phyloP scores from a whole-genome alignment of 495 filamentous ascomycete genomes.

The Lophium mytilinum region DNA sequence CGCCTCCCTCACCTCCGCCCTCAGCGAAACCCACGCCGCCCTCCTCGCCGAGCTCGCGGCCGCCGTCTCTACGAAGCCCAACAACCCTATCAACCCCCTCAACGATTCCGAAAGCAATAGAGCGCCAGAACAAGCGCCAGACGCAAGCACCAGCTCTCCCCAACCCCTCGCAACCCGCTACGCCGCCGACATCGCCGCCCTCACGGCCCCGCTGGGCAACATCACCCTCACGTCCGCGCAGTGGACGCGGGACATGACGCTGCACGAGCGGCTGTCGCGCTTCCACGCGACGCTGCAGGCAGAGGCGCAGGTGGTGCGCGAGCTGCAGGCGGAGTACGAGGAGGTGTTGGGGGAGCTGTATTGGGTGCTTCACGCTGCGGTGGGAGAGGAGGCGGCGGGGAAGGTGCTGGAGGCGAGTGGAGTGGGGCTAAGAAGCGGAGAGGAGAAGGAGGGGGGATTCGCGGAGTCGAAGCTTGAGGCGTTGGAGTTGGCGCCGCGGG shows the following conservation, averaged over 20 bases:
- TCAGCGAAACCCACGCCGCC: neutral
- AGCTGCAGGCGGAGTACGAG: conserved; percentile 7
- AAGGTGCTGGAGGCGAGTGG: conserved; percentile 36
- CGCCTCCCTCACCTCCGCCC: neutral
- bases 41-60: conserved; percentile 1
- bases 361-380: conserved; percentile 46
- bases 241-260: neutral
- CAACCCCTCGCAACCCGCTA: too few relatives aligned
- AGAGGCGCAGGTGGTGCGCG: conserved; percentile 2
- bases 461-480: too few relatives aligned
- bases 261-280: conserved; percentile 1
- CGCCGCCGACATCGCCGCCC: too few relatives aligned
- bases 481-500: neutral
- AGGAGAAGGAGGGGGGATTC: neutral
- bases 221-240: neutral
- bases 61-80: too few relatives aligned
- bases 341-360: conserved; percentile 15
- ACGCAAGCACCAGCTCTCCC: too few relatives aligned
- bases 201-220: neutral
- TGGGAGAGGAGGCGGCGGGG: conserved; percentile 47
- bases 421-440: conserved; percentile 3
- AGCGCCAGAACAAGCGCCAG: too few relatives aligned
- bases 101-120: too few relatives aligned
- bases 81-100: too few relatives aligned
- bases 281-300: neutral